A percentile compares a stretch with the other conserved stretches of the same genome.
These are phyloP conservation scores for Plenodomus lindquistii DNA, from an alignment of 2,329 filamentous ascomycete species.

Conservation along the genomic window DNA sequence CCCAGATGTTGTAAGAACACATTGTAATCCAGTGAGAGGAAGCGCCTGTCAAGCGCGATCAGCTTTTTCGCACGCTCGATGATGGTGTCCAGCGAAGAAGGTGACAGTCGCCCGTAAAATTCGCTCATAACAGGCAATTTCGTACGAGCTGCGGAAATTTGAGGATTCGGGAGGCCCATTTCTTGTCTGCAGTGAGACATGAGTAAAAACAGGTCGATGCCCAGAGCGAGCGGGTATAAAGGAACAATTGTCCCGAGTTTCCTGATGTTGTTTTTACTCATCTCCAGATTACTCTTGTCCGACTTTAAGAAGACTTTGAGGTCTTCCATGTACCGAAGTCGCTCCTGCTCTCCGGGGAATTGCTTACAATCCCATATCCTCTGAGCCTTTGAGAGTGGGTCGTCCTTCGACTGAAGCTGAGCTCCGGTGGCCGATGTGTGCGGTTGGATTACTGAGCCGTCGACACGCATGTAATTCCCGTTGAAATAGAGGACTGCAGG, in stretches of 20 bases:
- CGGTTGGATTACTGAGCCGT: slow-evolving; percentile 5
- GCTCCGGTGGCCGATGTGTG: slow-evolving; percentile 2
- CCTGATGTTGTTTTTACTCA: background rate
- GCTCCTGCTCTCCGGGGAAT: slow-evolving; percentile 24
- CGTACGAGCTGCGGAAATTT: slow-evolving; percentile 1
- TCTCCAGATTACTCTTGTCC: background rate
- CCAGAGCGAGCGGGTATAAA: slow-evolving; percentile 14
- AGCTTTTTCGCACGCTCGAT: slow-evolving; percentile 19
- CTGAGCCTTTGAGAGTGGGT: slow-evolving; percentile 2
- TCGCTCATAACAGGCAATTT: slow-evolving; percentile 8
- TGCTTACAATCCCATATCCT: slow-evolving; percentile 18
- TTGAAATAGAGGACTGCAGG: slow-evolving; percentile 33
- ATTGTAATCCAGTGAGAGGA: slow-evolving; percentile 11
- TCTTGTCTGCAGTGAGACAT: slow-evolving; percentile 12
- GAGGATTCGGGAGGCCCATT: background rate
- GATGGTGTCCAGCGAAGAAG: slow-evolving; percentile 16
- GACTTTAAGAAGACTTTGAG: slow-evolving; percentile 19
- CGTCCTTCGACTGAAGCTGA: background rate
- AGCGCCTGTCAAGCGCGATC: slow-evolving; percentile 15
- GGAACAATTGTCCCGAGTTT: slow-evolving; percentile 11
- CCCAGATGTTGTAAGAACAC: slow-evolving; percentile 19
- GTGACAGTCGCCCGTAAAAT: slow-evolving; percentile 27
- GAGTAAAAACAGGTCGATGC: slow-evolving; percentile 16
- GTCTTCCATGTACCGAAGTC: slow-evolving; percentile 15
- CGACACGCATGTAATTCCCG: slow-evolving; percentile 24